These are phyloP conservation scores for Vitis hybrid DNA, from an alignment of 177 flowering plant species.

Conservation along the genomic window DNA sequence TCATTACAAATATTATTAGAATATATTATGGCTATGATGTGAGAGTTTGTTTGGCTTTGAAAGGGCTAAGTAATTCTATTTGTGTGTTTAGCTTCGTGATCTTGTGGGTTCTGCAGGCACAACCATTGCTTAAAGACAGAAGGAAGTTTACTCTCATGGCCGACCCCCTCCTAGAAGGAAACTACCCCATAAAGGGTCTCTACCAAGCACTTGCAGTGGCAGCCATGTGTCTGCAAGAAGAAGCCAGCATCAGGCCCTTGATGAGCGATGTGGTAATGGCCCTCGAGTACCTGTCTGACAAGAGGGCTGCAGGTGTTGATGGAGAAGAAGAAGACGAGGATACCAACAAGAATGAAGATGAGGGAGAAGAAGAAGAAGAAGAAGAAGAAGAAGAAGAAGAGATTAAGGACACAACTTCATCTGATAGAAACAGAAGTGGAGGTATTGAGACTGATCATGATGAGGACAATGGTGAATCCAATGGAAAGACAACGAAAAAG, in stretches of 20 bases:
- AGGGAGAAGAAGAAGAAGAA: neutral
- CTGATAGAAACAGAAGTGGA: too few relatives aligned
- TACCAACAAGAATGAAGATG: neutral
- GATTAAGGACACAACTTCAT: neutral
- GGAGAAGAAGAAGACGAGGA: neutral
- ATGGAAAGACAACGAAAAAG: too few relatives aligned
- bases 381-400: neutral
- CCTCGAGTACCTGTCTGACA: constrained; percentile 45
- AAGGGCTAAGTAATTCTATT: too few relatives aligned
- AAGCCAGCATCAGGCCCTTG: constrained; percentile 63
- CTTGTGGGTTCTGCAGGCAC: constrained; percentile 49
- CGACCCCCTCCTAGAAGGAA: constrained; percentile 64
- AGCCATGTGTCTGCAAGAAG: constrained; percentile 91
- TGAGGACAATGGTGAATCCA: too few relatives aligned
- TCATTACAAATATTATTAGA: too few relatives aligned
- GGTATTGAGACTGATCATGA: too few relatives aligned
- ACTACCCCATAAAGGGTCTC: constrained; percentile 60
- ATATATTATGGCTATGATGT: too few relatives aligned
- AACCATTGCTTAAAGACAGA: constrained; percentile 72
- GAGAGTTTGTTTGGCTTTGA: too few relatives aligned
- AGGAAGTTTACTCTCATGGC: constrained; percentile 69
- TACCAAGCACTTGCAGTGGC: constrained; percentile 88
- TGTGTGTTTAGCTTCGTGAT: too few relatives aligned
- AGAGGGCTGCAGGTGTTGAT: constrained; percentile 2
- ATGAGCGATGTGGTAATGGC: constrained; percentile 86